A percentile compares a stretch with the other conserved stretches of the same genome.
Conservation (phyloP, 768 basidiomycete genomes). For the Solioccasus polychromus region DNA sequence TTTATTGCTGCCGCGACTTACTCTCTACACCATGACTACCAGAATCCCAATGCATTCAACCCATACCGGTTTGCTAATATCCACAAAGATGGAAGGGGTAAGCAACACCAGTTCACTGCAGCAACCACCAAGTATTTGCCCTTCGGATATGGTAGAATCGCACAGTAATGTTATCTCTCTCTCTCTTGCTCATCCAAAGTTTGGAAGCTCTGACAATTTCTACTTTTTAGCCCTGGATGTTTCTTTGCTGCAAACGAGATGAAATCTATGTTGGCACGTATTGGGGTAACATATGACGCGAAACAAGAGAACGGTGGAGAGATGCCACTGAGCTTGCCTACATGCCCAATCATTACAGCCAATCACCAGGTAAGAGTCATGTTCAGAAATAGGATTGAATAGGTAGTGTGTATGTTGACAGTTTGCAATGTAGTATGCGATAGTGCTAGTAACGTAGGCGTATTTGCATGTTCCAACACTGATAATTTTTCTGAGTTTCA, state of each 20-base stretch:
- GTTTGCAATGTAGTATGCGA: too few relatives aligned
- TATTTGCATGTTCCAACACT: too few relatives aligned
- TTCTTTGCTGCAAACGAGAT: too few relatives aligned
- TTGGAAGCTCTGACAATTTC: constrained; percentile 44
- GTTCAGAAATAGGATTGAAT: constrained; percentile 7
- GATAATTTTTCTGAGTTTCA: too few relatives aligned
- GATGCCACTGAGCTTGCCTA: not conserved
- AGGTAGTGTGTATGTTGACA: too few relatives aligned
- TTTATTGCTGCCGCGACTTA: constrained; percentile 21
- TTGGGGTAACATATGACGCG: not conserved
- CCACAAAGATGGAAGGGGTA: constrained; percentile 19
- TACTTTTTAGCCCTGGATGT: constrained; percentile 4
- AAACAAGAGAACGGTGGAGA: constrained; percentile 3
- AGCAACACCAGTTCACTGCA: constrained; percentile 35
- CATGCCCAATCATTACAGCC: not conserved
- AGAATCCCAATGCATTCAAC: constrained; percentile 37
- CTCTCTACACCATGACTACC: constrained; percentile 27
- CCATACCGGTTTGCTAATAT: constrained; percentile 46
- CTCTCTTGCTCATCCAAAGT: constrained; percentile 24
- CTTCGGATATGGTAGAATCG: constrained; percentile 33
- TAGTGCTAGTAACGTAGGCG: too few relatives aligned
- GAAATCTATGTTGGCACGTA: too few relatives aligned
- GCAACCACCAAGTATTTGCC: constrained; percentile 31
- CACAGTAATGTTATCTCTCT: constrained; percentile 21
- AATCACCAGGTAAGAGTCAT: constrained; percentile 1